Base-by-base conservation (phyloP, 2,329 filamentous ascomycete species). In the Chrysoporthe austroafricana region DNA sequence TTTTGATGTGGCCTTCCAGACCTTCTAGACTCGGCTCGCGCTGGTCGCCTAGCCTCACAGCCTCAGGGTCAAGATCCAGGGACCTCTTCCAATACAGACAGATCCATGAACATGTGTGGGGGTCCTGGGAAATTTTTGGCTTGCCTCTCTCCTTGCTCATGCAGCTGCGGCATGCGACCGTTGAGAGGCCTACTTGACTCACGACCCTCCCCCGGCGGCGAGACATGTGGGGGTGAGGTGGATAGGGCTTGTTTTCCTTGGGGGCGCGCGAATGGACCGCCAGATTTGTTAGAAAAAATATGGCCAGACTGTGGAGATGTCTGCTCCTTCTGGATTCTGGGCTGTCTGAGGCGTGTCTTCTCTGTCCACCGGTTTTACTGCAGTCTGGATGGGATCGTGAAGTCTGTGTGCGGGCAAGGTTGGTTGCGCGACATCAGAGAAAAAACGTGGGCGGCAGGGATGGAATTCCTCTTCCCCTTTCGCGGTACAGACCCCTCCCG, bases 381-480 rank as follows among this genome's bases (percentile, higher is more conserved):
- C 26, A 26, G 26, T 26, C 26, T 26, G 26, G 26, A 26, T 26
- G 26, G 11, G 18, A n/a, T 26, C 21, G 21, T 32, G 7, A 39
- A 57, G 50, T 54, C 21, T 32, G 4, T 14, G 48, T 26, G 48
- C 6, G 9, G 21, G 32, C 50, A 54, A 34, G 50, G 50, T 34
- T n/a, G 56, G 56, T 39, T 18, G 56, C 56, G 56, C 56, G 34
- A 36, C 16, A 42, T n/a, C 36, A n/a, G 39, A 44, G 13, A 44
- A 60, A 57, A 39, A 57, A 57, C 54, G 54, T 57, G 57, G 57
- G 21, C 21, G 11, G 57, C 57, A 60, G 39, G 57, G 57, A 60
- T 60, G 16, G n/a, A 26, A 5, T 21, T 60, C 61, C 48, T 63
- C 18, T 50, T 67, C 65, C 63, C 65, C 65, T 67, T 64, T 67